Base-by-base conservation (phyloP, 2,329 filamentous ascomycete genomes). In the Metarhizium rileyi region DNA sequence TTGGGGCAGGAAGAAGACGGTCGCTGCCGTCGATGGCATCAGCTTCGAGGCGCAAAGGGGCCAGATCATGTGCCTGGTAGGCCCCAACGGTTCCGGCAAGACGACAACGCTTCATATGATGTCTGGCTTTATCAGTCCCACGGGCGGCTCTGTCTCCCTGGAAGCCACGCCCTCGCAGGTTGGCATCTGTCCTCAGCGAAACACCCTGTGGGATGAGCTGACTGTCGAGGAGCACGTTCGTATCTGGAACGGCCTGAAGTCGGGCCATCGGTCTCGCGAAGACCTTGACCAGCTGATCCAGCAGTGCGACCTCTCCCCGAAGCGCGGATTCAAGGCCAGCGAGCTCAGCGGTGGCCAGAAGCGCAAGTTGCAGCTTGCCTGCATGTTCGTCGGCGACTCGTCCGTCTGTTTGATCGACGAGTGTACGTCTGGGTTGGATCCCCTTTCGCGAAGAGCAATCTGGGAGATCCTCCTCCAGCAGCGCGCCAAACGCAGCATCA, bases 31-130 rank as follows among this genome's bases (percentile, higher is more conserved):
- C 3, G 70, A 86, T 52, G 67, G 78, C 27, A 66, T 88, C 40
- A 76, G 70, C 51, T 70, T 87, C 18, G 66, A 76, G 18, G 78
- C 80, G 7, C 71, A 76, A 38, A 70, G 76, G 60, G 74, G 81
- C 18, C 73, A 85, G 56, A 78, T 87, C 50, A 70, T 86, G 67
- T 77, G 84, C 4, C 67, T 87, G 0, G 70, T 87, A 0, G 84
- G 84, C 14, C 81, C 81, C 1, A 87, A 87, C 58, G 84, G 84
- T 6, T 81, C 76, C 44, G 84, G 84, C 14, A 87, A 88, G 59
- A 83, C 78, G 2, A 87, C 84, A 0, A 85, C 82, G 0, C 68
- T 87, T 8, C 80, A 86, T 48, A 91, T 82, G 53, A 78, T 87
- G 45, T 76, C 83, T 14, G 84, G 84, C 0, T 71, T 86, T 8